Base-by-base conservation (phyloP, 257 asterid genomes). In the Nicotiana otophora region DNA sequence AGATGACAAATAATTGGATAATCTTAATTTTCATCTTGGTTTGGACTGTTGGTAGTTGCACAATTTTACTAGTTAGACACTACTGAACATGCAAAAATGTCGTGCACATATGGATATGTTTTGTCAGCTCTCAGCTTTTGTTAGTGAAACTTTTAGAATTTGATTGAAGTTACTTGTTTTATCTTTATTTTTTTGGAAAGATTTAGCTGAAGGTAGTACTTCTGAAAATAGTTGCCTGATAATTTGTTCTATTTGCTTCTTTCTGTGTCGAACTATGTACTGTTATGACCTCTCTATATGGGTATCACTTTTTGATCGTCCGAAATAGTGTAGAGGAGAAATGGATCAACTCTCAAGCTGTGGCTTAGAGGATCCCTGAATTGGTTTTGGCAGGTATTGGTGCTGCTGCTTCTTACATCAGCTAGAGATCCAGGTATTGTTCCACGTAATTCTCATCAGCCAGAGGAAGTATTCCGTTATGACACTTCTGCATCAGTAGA, bases 341-440 rank as follows among this genome's bases (percentile, higher is more conserved):
- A 51, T 51, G 64, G 28, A 28, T 26, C 42, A 75, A 51, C 80
- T 28, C 75, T 16, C 48, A 8, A 51, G 62, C 64, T 75, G 51
- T 77, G 46, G 54, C 85, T 62, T 53, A 61, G 23, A 51, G 64
- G 65, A 78, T 62, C 79, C 16, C 77, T 84, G 58, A 48, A 76
- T 88, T 61, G 60, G 23, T 78, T 83, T 86, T 83, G 84, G 72
- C 81, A 96, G 99, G 97, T 96, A 51, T 89, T 94, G 92, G 90
- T 86, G 84, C 88, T 94, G 84, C 89, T 96, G 81, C 88, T 94
- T 81, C 89, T 93, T 62, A 94, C 99, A 57, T 96, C 99, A 81
- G 87, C 97, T 87, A 94, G 96, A 75, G 99, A 96, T 87, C 99
- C 99, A 30, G 99, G 99, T 85, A 96, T 96, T 80, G 95, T 96